These are phyloP conservation scores for Fusarium sp. DNA, from an alignment of 2,329 filamentous ascomycete species.

Conservation along the genomic window DNA sequence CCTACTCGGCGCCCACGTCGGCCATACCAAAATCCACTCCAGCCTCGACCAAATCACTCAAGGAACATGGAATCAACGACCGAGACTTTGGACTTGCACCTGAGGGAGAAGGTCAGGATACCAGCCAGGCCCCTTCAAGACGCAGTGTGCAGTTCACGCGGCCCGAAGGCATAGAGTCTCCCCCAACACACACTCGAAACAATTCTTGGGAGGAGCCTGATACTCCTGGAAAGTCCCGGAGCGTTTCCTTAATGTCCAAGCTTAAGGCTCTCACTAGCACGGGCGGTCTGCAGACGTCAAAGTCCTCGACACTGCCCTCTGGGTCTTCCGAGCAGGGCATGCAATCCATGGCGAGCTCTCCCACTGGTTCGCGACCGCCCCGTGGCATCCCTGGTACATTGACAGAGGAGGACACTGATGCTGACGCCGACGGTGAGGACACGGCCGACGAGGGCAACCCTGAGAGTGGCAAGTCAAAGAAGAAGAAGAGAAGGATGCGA, in stretches of 20 bases:
- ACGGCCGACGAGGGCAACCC: slow-evolving; percentile 79
- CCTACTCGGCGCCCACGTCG: slow-evolving; percentile 27
- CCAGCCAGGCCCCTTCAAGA: slow-evolving; percentile 35
- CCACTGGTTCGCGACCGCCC: slow-evolving; percentile 58
- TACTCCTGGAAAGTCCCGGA: slow-evolving; percentile 66
- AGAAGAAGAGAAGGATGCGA: slow-evolving; percentile 72
- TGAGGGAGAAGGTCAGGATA: slow-evolving; percentile 32
- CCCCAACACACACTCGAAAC: slow-evolving; percentile 67
- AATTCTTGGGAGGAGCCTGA: slow-evolving; percentile 78
- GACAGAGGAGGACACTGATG: slow-evolving; percentile 61
- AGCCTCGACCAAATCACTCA: slow-evolving; percentile 39
- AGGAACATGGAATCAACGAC: slow-evolving; percentile 37
- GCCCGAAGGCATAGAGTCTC: slow-evolving; percentile 62
- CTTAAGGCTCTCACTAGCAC: slow-evolving; percentile 77
- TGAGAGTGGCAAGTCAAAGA: slow-evolving; percentile 56
- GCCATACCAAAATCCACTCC: slow-evolving; percentile 37
- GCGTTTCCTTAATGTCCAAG: slow-evolving; percentile 80
- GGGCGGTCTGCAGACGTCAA: slow-evolving; percentile 61
- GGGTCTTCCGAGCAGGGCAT: slow-evolving; percentile 51
- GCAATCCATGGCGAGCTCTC: slow-evolving; percentile 61
- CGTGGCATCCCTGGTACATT: slow-evolving; percentile 66
- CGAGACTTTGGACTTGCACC: slow-evolving; percentile 32
- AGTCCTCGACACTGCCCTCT: slow-evolving; percentile 49
- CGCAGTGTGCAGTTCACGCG: slow-evolving; percentile 83
- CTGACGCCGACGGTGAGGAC: slow-evolving; percentile 82